Evolutionary conservation across 1,284 basidiomycete genomes (phyloP).

Genomic region (Malassezia dermatis): DNA sequence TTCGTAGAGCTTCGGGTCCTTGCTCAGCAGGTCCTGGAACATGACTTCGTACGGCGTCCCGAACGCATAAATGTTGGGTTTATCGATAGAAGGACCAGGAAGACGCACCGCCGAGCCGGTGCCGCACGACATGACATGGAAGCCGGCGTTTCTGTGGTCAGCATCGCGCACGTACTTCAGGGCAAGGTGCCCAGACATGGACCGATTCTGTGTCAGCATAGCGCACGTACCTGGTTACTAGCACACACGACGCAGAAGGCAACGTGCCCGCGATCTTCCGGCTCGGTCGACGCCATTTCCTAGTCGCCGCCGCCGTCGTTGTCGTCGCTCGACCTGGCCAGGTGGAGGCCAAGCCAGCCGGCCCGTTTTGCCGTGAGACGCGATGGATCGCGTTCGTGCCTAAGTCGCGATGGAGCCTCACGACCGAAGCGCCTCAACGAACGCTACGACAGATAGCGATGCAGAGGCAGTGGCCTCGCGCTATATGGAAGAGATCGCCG

Average conservation of each 20-base stretch:
- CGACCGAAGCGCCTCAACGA: background rate
- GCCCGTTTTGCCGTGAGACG: background rate
- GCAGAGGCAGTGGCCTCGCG: conserved; percentile 5
- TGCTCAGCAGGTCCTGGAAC: conserved; percentile 76
- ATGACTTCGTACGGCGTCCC: conserved; percentile 97
- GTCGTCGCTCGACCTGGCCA: background rate
- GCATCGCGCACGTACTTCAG: conserved; percentile 51
- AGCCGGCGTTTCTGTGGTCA: conserved; percentile 60
- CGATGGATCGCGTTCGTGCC: background rate
- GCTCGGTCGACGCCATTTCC: background rate
- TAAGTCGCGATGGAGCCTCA: background rate
- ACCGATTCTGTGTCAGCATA: conserved; percentile 65
- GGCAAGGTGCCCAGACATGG: conserved; percentile 95
- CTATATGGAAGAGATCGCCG: conserved; percentile 13
- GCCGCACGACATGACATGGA: conserved; percentile 82
- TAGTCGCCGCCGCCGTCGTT: background rate
- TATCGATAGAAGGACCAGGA: conserved; percentile 90
- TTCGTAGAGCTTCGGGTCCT: conserved; percentile 73
- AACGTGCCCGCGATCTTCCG: conserved; percentile 1
- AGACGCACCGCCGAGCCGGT: conserved; percentile 93
- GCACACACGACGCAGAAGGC: conserved; percentile 96
- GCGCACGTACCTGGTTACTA: conserved; percentile 57
- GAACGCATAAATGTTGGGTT: conserved; percentile 92
- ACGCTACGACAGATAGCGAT: background rate
- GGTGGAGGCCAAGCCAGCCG: background rate